A percentile compares a stretch with the other conserved stretches of the same genome.
Conservation (phyloP, 176 grass and related monocot genomes). For the Phragmites australis region DNA sequence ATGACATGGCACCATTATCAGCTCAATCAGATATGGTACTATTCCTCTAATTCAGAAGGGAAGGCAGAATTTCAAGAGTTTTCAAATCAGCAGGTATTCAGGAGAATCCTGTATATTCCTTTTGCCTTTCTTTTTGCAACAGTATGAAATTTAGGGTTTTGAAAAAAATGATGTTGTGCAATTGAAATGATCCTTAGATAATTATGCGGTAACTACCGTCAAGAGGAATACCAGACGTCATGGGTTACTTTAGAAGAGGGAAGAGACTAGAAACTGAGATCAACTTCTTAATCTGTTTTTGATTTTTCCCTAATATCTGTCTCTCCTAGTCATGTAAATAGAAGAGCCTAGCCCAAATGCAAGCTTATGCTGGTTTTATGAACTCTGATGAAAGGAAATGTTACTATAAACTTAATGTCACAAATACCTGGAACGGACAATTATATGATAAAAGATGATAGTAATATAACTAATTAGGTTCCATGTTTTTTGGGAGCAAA, state of each 20-base stretch:
- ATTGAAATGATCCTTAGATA: not conserved
- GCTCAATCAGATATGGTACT: not conserved
- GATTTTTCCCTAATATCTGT: not conserved
- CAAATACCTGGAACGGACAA: not conserved
- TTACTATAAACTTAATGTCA: not conserved
- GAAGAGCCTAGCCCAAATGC: not conserved
- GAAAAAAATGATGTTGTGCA: not conserved
- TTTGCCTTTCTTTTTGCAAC: not conserved
- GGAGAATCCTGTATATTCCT: not conserved
- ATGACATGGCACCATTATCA: not conserved
- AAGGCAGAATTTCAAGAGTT: not conserved
- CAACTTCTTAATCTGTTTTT: not conserved
- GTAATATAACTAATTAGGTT: not conserved
- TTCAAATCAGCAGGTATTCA: not conserved
- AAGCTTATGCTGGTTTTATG: not conserved
- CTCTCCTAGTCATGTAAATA: not conserved
- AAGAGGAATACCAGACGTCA: not conserved
- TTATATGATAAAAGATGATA: not conserved
- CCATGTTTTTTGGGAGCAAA: slow-evolving; percentile 5
- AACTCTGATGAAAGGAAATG: not conserved
- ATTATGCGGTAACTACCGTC: not conserved
- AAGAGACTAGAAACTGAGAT: not conserved
- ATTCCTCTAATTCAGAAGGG: slow-evolving; percentile 6
- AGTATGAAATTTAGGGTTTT: not conserved
- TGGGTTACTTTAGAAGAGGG: not conserved